Conservation (phyloP, 2,329 filamentous ascomycete genomes). For the Colletotrichum costaricense region DNA sequence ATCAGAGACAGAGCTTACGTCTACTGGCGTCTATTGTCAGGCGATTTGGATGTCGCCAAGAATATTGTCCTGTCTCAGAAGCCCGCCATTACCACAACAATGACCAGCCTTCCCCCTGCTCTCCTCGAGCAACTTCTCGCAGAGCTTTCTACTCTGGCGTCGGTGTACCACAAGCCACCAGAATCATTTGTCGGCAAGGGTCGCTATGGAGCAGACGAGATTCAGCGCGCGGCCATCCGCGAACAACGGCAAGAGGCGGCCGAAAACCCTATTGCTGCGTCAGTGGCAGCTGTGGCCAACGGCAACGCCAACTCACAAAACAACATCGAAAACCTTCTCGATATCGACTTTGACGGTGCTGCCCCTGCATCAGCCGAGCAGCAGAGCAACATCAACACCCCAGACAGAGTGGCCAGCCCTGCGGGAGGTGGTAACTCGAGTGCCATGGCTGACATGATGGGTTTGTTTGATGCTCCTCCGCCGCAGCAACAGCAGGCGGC, state of each 20-base stretch:
- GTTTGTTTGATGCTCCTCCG: conserved; percentile 75
- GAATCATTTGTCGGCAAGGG: conserved; percentile 98
- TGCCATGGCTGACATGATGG: conserved; percentile 73
- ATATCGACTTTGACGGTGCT: conserved; percentile 95
- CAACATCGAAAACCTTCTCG: conserved; percentile 94
- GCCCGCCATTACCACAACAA: conserved; percentile 93
- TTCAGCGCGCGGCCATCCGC: conserved; percentile 95
- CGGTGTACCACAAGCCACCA: conserved; percentile 97
- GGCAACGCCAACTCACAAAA: conserved; percentile 66
- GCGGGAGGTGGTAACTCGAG: conserved; percentile 54
- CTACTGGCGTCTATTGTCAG: conserved; percentile 96
- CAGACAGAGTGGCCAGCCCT: conserved; percentile 76
- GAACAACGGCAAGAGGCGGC: conserved; percentile 92
- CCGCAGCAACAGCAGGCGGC: conserved; percentile 57
- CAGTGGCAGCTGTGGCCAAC: conserved; percentile 75
- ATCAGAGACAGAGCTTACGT: conserved; percentile 97
- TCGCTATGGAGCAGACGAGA: conserved; percentile 90
- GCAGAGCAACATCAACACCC: conserved; percentile 67
- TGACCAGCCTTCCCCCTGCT: conserved; percentile 85
- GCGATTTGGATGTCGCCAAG: conserved; percentile 88
- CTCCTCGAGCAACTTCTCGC: conserved; percentile 90
- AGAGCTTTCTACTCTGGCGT: conserved; percentile 94
- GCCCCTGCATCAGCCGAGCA: conserved; percentile 87
- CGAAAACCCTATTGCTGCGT: conserved; percentile 93
- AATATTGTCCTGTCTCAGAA: conserved; percentile 94